Percentiles rank a stretch among this genome's conserved stretches.
Conservation (phyloP, 2,329 filamentous ascomycete genomes). For the Ophiostoma sp. region DNA sequence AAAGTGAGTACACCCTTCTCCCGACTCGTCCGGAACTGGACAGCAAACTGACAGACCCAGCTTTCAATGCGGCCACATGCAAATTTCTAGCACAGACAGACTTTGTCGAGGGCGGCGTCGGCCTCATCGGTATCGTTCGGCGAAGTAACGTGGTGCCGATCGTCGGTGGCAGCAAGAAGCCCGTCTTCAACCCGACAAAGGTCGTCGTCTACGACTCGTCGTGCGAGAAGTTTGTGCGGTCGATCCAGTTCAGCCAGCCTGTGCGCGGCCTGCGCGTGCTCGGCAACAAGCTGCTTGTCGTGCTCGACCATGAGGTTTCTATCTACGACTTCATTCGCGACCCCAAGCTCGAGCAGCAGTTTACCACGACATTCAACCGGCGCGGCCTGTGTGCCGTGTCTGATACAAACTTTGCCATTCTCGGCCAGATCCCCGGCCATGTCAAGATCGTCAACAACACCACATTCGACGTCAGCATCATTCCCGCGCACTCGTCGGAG, state of each 20-base stretch:
- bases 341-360: conserved; percentile 64
- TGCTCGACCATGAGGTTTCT: conserved; percentile 74
- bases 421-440: conserved; percentile 80
- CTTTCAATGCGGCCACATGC: conserved; percentile 68
- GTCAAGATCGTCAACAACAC: conserved; percentile 78
- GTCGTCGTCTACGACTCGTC: conserved; percentile 75
- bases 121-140: conserved; percentile 78
- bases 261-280: conserved; percentile 75
- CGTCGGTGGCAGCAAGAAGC: conserved; percentile 78
- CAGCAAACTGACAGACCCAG: conserved; percentile 36
- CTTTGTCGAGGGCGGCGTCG: conserved; percentile 71
- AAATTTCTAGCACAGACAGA: conserved; percentile 60
- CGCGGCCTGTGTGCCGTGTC: conserved; percentile 75
- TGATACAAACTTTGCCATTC: conserved; percentile 67
- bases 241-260: conserved; percentile 57
- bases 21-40: too few relatives aligned
- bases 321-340: conserved; percentile 74
- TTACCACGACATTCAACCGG: conserved; percentile 81
- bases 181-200: conserved; percentile 84
- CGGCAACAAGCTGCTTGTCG: conserved; percentile 69
- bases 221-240: conserved; percentile 53
- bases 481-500: conserved; percentile 78
- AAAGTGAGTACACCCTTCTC: conserved; percentile 20
- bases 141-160: conserved; percentile 82
- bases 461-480: conserved; percentile 82